Base-by-base conservation (phyloP, 352 stramenopile genomes). In the Pythium aristosporum region DNA sequence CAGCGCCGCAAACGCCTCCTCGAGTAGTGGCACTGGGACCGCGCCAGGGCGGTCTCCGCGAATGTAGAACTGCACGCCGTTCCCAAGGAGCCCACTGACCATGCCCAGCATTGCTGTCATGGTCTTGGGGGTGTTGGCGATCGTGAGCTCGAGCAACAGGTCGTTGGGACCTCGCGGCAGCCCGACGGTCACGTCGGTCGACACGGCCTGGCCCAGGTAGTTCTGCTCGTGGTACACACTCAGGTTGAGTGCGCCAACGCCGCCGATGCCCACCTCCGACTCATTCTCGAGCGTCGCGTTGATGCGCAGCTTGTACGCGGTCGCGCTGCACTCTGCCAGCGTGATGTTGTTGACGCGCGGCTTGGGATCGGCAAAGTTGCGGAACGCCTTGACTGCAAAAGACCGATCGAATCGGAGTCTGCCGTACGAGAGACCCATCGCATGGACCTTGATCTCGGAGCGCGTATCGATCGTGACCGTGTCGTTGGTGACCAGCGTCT, bases 171-270 rank as follows among this genome's bases (percentile, higher is more conserved):
- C 82, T 61, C 82, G 65, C 20, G 58, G 65, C 5, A 72, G 21
- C 4, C 65, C 59, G 13, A 64, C 44, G 9, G 69, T 63, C 8
- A 69, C 65, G 36, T 78, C 67, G 10, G 63, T 57, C 48, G 80
- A 87, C 37, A 84, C 42, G 2, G 78, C 77, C 60, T 88, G 87
- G 20, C 83, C 83, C 37, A 92, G 60, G 55, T 89, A 90, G 52
- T 72, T 73, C 23, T 86, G 57, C 28, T 74, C 64, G 67, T 87
- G 87, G 72, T 88, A 88, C 23, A 92, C 65, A 32, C 71, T 88
- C 69, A 92, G 55, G 65, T 90, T 92, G 28, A 92, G 74, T 34
- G 71, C 65, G 25, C 79, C 81, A 39, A 92, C 74, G 57, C 80
- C 76, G 36, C 80, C 60, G n/a, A 89, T 65, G 12, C 77, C 76